Evolutionary conservation across 148 eudicot genomes (phyloP).

Genomic region (Rhododendron ovatum): DNA sequence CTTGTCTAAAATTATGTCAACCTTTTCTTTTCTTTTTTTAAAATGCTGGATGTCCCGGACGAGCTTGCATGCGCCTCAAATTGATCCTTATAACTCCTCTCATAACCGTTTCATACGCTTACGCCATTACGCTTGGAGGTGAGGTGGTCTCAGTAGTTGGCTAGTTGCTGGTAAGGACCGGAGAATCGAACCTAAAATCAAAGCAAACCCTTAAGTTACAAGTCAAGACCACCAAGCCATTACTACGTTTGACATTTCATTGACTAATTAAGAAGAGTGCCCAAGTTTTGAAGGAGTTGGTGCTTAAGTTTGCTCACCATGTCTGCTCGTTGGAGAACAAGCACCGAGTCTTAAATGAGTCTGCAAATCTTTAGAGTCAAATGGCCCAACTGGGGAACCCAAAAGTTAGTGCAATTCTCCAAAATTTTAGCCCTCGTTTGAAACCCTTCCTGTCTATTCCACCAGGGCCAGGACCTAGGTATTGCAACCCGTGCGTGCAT

Average conservation of each 20-base stretch:
- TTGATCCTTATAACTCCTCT: no score
- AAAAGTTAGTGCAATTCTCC: constrained; percentile 22
- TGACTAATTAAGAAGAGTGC: not conserved
- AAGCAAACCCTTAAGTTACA: no score
- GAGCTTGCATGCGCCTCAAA: no score
- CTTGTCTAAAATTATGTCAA: not conserved
- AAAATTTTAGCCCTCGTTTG: constrained; percentile 47
- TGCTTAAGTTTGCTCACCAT: constrained; percentile 15
- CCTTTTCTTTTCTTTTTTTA: not conserved
- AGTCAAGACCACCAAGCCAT: no score
- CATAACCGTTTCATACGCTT: no score
- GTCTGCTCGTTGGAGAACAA: constrained; percentile 29
- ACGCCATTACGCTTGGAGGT: no score
- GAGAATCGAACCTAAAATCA: no score
- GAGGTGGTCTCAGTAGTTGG: no score
- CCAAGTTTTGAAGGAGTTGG: not conserved
- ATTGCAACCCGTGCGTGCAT: constrained; percentile 65
- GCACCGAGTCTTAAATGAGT: constrained; percentile 15
- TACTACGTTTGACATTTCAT: not conserved
- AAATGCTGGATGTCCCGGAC: no score
- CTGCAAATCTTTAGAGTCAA: constrained; percentile 27
- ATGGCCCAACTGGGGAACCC: constrained; percentile 27
- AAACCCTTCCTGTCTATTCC: constrained; percentile 39
- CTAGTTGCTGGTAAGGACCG: no score
- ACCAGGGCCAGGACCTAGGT: constrained; percentile 30